Percentiles rank a stretch among this genome's conserved stretches.
phyloP scores from a whole-genome alignment of 2,329 filamentous ascomycete genomes.

The Samsoniella hepiali region DNA sequence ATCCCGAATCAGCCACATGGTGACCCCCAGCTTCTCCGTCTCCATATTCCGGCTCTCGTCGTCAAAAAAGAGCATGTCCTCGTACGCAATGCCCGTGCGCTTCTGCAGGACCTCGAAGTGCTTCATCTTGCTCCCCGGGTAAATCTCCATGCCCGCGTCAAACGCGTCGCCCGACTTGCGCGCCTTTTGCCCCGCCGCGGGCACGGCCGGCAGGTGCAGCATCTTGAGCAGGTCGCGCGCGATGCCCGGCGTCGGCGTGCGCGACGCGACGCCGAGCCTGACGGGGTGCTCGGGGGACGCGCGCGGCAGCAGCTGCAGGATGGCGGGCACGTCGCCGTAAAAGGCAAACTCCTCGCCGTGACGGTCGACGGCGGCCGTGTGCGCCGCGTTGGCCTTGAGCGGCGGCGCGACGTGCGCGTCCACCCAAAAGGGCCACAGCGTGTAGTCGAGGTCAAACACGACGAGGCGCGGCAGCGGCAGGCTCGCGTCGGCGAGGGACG shows the following conservation, averaged over 20 bases:
- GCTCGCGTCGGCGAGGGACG: conserved; percentile 46
- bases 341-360: conserved; percentile 67
- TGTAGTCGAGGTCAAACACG: conserved; percentile 96
- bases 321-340: conserved; percentile 65
- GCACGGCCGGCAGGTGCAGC: conserved; percentile 52
- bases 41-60: conserved; percentile 85
- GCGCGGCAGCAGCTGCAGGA: conserved; percentile 57
- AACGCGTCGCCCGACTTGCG: conserved; percentile 57
- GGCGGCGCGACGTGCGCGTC: conserved; percentile 86
- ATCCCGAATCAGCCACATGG: conserved; percentile 78
- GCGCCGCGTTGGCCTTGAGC: conserved; percentile 48
- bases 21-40: conserved; percentile 74
- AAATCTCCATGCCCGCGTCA: conserved; percentile 61
- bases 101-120: conserved; percentile 76
- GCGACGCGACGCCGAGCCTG: conserved; percentile 70
- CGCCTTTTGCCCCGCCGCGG: conserved; percentile 29
- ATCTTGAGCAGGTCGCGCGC: conserved; percentile 77
- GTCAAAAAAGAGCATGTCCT: conserved; percentile 95
- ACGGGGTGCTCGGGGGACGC: conserved; percentile 29
- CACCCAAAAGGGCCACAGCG: conserved; percentile 98
- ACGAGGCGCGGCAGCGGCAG: conserved; percentile 77
- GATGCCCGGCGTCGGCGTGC: conserved; percentile 75
- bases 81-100: conserved; percentile 66
- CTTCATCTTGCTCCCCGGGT: conserved; percentile 76
- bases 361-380: conserved; percentile 48